These are phyloP conservation scores for Cucumis sativus DNA, from an alignment of 306 rosid species.

Conservation along the genomic window Cucumber_9930_V3 NC_026658.2:4363001-4363500, in stretches of 20 bases:
- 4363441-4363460: constrained; percentile 33
- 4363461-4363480: constrained; percentile 27
- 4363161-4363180: not conserved
- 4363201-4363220: not conserved
- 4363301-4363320: not conserved
- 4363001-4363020: too few relatives aligned
- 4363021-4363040: too few relatives aligned
- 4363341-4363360: not conserved
- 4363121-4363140: not conserved
- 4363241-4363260: not conserved
- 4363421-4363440: constrained; percentile 33
- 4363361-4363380: not conserved
- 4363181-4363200: not conserved
- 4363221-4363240: not conserved
- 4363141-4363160: not conserved
- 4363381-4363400: not conserved
- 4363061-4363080: too few relatives aligned
- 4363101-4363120: not conserved
- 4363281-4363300: not conserved
- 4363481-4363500: constrained; percentile 28
- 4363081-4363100: not conserved
- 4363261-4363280: not conserved
- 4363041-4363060: too few relatives aligned
- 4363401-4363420: constrained; percentile 29
- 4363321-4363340: not conserved